Conservation (phyloP, 116 monocot species). For the Thalassia testudinum region DNA sequence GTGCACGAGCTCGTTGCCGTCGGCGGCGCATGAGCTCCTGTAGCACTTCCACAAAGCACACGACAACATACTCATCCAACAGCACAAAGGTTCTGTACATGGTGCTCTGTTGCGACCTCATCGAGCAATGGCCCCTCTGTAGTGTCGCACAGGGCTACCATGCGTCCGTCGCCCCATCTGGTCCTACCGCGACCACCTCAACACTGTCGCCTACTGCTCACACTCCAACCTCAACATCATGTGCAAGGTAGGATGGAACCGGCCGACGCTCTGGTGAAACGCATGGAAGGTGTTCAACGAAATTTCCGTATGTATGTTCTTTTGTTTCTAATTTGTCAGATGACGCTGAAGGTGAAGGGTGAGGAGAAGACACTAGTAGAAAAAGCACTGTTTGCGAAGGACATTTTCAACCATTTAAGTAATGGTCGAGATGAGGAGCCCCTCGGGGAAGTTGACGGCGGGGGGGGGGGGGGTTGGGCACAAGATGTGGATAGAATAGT, state of each 20-base stretch:
- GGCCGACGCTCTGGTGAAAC: too few relatives aligned
- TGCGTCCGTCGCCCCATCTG: constrained; percentile 76
- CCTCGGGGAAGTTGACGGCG: constrained; percentile 61
- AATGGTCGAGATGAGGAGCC: constrained; percentile 58
- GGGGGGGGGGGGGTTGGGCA: constrained; percentile 47
- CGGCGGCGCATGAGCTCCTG: too few relatives aligned
- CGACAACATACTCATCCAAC: too few relatives aligned
- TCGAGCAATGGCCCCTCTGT: constrained; percentile 80
- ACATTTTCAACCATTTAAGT: too few relatives aligned
- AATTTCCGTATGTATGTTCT: constrained; percentile 12
- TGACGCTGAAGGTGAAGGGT: constrained; percentile 91
- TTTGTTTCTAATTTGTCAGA: constrained; percentile 16
- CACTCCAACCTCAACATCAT: constrained; percentile 43
- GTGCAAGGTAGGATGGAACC: constrained; percentile 84
- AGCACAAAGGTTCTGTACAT: constrained; percentile 93
- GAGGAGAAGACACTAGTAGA: too few relatives aligned
- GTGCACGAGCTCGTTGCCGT: too few relatives aligned
- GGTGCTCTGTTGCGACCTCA: constrained; percentile 87
- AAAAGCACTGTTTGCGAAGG: too few relatives aligned
- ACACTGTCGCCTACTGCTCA: constrained; percentile 54
- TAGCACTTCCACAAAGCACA: too few relatives aligned
- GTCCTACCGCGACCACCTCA: constrained; percentile 43
- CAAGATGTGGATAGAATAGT: constrained; percentile 91
- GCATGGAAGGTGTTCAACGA: constrained; percentile 21
- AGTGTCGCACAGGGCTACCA: constrained; percentile 88